Percentiles rank a stretch among this genome's conserved stretches.
phyloP scores from a whole-genome alignment of 2,329 filamentous ascomycete genomes.

The Aspergillus proliferans region DNA sequence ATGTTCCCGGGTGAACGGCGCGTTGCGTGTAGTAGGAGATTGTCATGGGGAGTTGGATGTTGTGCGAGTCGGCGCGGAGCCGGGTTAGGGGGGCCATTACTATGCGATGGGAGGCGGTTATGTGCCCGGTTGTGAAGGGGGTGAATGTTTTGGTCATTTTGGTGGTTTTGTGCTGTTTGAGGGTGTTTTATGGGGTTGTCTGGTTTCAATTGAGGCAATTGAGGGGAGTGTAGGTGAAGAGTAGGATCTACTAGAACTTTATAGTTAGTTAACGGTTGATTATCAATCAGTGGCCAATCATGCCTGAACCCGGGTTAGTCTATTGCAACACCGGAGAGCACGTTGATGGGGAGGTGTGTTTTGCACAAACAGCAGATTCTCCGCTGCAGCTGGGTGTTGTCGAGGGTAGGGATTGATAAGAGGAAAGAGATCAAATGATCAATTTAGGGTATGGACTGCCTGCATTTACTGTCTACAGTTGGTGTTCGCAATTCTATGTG shows the following conservation, averaged over 20 bases:
- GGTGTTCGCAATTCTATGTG: too few species aligned
- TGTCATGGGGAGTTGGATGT: conserved; percentile 36
- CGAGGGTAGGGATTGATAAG: too few species aligned
- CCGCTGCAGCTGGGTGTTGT: too few species aligned
- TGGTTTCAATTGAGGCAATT: not conserved
- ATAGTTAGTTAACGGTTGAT: not conserved
- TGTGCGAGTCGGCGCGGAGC: conserved; percentile 41
- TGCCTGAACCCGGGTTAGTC: too few species aligned
- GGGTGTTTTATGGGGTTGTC: not conserved
- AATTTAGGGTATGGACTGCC: too few species aligned
- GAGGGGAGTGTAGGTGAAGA: too few species aligned
- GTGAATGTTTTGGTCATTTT: not conserved
- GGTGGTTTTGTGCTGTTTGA: not conserved
- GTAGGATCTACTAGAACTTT: too few species aligned
- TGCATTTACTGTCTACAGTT: too few species aligned
- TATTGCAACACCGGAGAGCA: too few species aligned
- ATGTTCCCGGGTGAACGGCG: conserved; percentile 44
- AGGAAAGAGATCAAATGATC: too few species aligned
- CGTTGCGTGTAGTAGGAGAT: conserved; percentile 50
- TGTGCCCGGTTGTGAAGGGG: conserved; percentile 34
- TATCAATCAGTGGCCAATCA: not conserved
- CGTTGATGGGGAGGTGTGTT: too few species aligned
- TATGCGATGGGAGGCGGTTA: conserved; percentile 37
- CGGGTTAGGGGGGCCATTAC: conserved; percentile 52
- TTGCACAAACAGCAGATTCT: too few species aligned